A percentile compares a stretch with the other conserved stretches of the same genome.
Evolutionary conservation across 495 filamentous ascomycete species (phyloP).

Genomic region (Bacidia gigantensis): DNA sequence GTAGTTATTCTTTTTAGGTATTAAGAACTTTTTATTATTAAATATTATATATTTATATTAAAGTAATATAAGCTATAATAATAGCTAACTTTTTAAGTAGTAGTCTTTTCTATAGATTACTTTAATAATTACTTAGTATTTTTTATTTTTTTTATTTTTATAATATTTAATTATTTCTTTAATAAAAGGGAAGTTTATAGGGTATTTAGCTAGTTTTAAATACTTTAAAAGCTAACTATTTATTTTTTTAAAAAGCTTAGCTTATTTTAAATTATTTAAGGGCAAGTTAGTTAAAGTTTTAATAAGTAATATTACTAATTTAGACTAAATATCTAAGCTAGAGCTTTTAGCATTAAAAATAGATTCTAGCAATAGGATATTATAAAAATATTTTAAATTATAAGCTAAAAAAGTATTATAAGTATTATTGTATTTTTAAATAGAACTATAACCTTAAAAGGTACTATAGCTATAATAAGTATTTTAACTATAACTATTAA

Average conservation of each 20-base stretch:
- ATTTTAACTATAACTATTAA: too few species aligned
- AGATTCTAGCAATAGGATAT: neutral
- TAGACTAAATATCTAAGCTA: neutral
- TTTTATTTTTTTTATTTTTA: neutral
- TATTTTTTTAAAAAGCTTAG: too few species aligned
- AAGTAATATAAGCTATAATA: neutral
- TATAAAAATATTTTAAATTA: neutral
- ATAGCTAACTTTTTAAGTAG: neutral
- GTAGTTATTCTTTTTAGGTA: neutral
- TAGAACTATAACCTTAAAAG: too few species aligned
- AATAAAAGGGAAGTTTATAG: neutral
- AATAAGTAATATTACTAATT: too few species aligned
- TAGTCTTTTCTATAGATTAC: neutral
- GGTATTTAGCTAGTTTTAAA: neutral
- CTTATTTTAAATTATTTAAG: too few species aligned
- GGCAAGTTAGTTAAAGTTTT: too few species aligned
- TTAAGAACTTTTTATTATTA: neutral
- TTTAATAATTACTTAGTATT: neutral
- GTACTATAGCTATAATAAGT: neutral
- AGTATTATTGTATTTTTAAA: too few species aligned
- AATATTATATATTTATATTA: neutral
- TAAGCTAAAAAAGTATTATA: too few species aligned
- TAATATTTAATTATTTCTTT: too few species aligned
- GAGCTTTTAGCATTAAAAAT: neutral
- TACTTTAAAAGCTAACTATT: neutral